A percentile compares a stretch with the other conserved stretches of the same genome.
phyloP scores from a whole-genome alignment of 441 rosid genomes.

The Pelargonium australe region DNA sequence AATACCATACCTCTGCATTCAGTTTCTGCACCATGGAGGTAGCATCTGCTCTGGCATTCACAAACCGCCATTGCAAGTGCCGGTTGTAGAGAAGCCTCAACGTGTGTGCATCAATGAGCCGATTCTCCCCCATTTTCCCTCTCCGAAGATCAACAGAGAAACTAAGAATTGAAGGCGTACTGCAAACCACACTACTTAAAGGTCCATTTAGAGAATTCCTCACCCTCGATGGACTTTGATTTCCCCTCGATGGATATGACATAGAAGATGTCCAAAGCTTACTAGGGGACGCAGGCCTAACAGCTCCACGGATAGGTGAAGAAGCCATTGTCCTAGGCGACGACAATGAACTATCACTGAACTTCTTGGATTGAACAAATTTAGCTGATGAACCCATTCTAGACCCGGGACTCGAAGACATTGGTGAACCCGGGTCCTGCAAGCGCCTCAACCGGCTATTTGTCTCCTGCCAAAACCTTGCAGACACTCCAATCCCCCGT shows the following conservation, averaged over 20 bases:
- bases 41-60: conserved; percentile 59
- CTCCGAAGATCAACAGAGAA: conserved; percentile 65
- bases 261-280: conserved; percentile 47
- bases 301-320: conserved; percentile 44
- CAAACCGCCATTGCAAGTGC: conserved; percentile 57
- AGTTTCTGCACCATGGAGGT: conserved; percentile 43
- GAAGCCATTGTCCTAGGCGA: conserved; percentile 43
- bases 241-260: conserved; percentile 41
- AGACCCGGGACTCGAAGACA: conserved; percentile 42
- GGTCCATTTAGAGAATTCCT: conserved; percentile 37
- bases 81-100: conserved; percentile 65
- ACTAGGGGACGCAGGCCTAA: conserved; percentile 59
- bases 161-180: conserved; percentile 54
- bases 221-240: conserved; percentile 49
- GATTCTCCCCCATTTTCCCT: conserved; percentile 56
- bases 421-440: conserved; percentile 59
- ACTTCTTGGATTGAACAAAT: conserved; percentile 46
- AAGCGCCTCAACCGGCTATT: conserved; percentile 59
- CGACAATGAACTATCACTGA: conserved; percentile 31
- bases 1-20: conserved; percentile 47
- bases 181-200: conserved; percentile 32
- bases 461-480: conserved; percentile 74
- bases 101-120: conserved; percentile 52
- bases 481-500: conserved; percentile 40
- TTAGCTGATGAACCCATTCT: conserved; percentile 39